Base-by-base conservation (phyloP, 345 rosid genomes). In the Noccaea caerulescens region DNA sequence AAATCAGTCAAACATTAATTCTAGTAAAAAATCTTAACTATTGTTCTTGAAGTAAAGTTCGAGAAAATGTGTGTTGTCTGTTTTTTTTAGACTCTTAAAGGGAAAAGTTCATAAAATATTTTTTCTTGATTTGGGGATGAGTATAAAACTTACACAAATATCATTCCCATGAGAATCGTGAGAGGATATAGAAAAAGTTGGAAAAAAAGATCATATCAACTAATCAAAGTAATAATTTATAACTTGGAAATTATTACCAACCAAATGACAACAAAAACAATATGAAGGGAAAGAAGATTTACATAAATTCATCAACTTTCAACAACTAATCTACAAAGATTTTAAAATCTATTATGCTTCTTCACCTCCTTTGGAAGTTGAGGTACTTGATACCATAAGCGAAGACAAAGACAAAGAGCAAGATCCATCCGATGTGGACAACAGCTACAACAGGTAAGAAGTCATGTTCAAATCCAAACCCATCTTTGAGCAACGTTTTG, bases 371-470 rank as follows among this genome's bases (percentile, higher is more conserved):
- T 57, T 88, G 94, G 78, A 72, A 86, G 65, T 88, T 88, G 44
- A 86, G 69, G 81, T 25, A 86, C 82, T 77, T 86, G 58, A 88
- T 84, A 49, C 84, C 82, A 59, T 66, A 86, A 7, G 90, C 84
- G 32, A 86, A 84, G 10, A 74, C 74, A 16, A 82, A 72, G 51
- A 82, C 20, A 76, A 88, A 84, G 25, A 88, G 38, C n/a, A 80
- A 39, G 62, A 82, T 73, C 83, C 86, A 86, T 1, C 9, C 83
- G 6, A 88, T 9, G 66, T 88, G 93, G 51, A 81, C 90, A 6
- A 57, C 77, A 2, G 84, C 93, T 12, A 88, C 90, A 3, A 45
- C 81, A 0, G 91, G 91, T 45, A 92, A 88, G 78, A 92, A 89
- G 58, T 77, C 72, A 20, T 84, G 63, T 2, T 86, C 81, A 23